These are phyloP conservation scores for Malania oleifera DNA, from an alignment of 164 flowering plant genomes.

Conservation along the genomic window DNA sequence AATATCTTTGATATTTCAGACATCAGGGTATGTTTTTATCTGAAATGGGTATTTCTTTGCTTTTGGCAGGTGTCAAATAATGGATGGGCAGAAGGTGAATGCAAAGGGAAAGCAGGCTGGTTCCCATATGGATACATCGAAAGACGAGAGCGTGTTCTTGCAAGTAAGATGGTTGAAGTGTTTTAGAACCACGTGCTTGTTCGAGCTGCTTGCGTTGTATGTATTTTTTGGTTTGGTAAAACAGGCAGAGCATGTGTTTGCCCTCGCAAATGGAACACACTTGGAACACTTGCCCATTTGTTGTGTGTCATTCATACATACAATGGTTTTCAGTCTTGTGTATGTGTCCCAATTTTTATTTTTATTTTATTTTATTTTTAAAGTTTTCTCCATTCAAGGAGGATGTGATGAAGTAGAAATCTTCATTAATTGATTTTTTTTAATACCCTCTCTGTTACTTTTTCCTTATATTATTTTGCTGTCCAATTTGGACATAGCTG, in stretches of 20 bases:
- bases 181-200: constrained; percentile 26
- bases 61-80: constrained; percentile 63
- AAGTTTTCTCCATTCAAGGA: no score
- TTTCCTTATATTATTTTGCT: no score
- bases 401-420: neutral
- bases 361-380: neutral
- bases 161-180: constrained; percentile 86
- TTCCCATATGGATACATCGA: constrained; percentile 84
- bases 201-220: constrained; percentile 2
- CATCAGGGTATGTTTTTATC: neutral
- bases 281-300: neutral
- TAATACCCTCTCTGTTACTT: no score
- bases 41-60: neutral
- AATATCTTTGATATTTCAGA: no score
- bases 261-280: constrained; percentile 8
- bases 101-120: constrained; percentile 94
- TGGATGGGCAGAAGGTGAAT: constrained; percentile 99
- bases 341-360: constrained; percentile 1
- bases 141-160: constrained; percentile 92
- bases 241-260: constrained; percentile 6
- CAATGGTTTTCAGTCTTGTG: neutral
- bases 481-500: no score
- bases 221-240: constrained; percentile 2
- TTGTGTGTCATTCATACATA: constrained; percentile 13
- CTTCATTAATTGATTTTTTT: neutral